Conservation (phyloP, 78 protist species). For the Dictyostelium purpureum region DNA sequence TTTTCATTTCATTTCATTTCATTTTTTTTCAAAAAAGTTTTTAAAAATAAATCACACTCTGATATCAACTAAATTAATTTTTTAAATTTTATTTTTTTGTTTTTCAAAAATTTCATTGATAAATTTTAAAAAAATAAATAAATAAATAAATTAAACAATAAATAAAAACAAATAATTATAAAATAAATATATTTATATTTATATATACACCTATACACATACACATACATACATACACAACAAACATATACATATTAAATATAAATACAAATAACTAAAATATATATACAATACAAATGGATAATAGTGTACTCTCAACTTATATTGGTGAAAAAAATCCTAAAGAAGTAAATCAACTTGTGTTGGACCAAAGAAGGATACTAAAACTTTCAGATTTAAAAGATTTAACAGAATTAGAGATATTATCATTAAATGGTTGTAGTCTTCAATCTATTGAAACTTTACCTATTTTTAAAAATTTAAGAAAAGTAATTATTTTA, state of each 20-base stretch:
- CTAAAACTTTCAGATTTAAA: conserved; percentile 30
- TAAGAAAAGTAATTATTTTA: conserved; percentile 62
- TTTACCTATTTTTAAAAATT: conserved; percentile 31
- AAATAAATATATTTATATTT: not conserved
- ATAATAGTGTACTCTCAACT: not conserved
- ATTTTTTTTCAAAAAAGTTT: not conserved
- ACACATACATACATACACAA: not conserved
- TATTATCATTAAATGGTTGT: conserved; percentile 61
- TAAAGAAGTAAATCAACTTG: conserved; percentile 22
- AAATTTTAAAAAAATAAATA: not conserved
- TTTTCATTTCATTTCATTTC: not conserved
- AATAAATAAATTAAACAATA: too few species aligned
- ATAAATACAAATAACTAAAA: too few species aligned
- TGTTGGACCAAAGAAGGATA: conserved; percentile 53
- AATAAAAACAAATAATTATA: not conserved
- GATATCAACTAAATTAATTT: too few species aligned
- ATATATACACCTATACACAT: not conserved
- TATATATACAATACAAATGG: not conserved
- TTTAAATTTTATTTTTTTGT: not conserved
- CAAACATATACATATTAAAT: not conserved
- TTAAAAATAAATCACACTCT: too few species aligned
- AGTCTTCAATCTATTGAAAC: conserved; percentile 59
- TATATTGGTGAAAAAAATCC: conserved; percentile 45
- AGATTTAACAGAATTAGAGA: conserved; percentile 53
- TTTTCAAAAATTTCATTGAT: not conserved